Evolutionary conservation across 73 alveolate species (phyloP).

Genomic region (Paramecium sonneborni): DNA sequence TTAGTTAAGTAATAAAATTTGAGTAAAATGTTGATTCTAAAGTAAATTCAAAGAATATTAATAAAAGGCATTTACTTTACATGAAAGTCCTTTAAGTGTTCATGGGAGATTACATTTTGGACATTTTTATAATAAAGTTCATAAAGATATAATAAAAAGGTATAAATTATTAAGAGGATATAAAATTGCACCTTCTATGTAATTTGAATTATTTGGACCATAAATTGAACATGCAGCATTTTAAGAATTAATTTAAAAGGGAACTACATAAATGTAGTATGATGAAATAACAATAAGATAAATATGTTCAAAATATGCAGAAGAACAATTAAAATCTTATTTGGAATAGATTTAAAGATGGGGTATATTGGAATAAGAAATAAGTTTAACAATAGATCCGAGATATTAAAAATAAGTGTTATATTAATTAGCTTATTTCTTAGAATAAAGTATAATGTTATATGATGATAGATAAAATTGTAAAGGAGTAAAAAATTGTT

Average conservation of each 20-base stretch:
- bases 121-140: conserved; percentile 80
- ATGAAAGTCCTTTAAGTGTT: conserved; percentile 93
- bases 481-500: not conserved
- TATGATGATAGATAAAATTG: not conserved
- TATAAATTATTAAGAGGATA: conserved; percentile 75
- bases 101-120: conserved; percentile 93
- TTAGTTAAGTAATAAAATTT: not conserved
- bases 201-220: conserved; percentile 45
- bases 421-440: not conserved
- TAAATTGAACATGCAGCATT: conserved; percentile 40
- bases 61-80: conserved; percentile 52
- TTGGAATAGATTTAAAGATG: not conserved
- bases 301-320: conserved; percentile 34
- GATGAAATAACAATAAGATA: not conserved
- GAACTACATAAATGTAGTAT: not conserved
- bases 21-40: conserved; percentile 10
- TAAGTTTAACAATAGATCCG: not conserved
- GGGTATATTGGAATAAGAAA: conserved; percentile 19
- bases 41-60: not conserved
- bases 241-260: not conserved
- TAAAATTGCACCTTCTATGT: conserved; percentile 9
- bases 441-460: not conserved
- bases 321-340: not conserved
- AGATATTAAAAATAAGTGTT: not conserved
- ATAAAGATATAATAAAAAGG: conserved; percentile 89